Percentiles rank a stretch among this genome's conserved stretches.
phyloP scores from a whole-genome alignment of 139 green algal genomes.

The Eudorina sp. region DNA sequence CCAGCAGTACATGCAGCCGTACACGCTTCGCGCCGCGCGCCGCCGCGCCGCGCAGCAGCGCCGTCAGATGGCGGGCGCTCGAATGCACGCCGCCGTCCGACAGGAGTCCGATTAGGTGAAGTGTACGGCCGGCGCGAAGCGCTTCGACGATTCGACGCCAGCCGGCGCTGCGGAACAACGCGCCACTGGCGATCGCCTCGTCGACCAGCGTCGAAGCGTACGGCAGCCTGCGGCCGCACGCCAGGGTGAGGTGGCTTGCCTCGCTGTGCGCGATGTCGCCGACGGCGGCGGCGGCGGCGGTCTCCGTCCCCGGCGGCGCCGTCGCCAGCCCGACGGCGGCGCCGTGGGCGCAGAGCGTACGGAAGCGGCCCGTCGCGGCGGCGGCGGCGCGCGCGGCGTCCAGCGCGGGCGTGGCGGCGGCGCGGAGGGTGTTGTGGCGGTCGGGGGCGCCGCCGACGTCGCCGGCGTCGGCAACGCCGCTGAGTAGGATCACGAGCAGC shows the following conservation, averaged over 20 bases:
- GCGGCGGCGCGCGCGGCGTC: constrained; percentile 73
- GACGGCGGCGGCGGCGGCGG: constrained; percentile 47
- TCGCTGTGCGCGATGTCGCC: constrained; percentile 95
- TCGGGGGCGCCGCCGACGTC: constrained; percentile 73
- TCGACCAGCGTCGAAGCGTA: constrained; percentile 77
- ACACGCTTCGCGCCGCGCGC: constrained; percentile 88
- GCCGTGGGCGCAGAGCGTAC: constrained; percentile 89
- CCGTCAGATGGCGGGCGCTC: constrained; percentile 84
- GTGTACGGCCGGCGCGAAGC: constrained; percentile 84
- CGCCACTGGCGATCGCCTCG: constrained; percentile 83
- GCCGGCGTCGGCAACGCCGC: constrained; percentile 84
- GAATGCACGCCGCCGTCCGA: constrained; percentile 95
- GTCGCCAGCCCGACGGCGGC: constrained; percentile 90
- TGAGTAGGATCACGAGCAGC: constrained; percentile 79
- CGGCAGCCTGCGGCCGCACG: constrained; percentile 90
- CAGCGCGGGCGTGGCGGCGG: constrained; percentile 77
- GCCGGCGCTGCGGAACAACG: constrained; percentile 82
- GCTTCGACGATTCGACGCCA: constrained; percentile 85
- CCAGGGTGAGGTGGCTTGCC: constrained; percentile 96
- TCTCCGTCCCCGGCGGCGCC: neutral
- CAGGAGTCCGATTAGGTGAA: constrained; percentile 96
- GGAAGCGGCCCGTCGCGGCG: constrained; percentile 51
- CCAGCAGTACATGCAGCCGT: constrained; percentile 92
- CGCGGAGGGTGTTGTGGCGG: constrained; percentile 72
- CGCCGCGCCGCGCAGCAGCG: constrained; percentile 73